These are phyloP conservation scores for Hirsutella rhossiliensis DNA, from an alignment of 2,329 filamentous ascomycete species.

Conservation along the genomic window DNA sequence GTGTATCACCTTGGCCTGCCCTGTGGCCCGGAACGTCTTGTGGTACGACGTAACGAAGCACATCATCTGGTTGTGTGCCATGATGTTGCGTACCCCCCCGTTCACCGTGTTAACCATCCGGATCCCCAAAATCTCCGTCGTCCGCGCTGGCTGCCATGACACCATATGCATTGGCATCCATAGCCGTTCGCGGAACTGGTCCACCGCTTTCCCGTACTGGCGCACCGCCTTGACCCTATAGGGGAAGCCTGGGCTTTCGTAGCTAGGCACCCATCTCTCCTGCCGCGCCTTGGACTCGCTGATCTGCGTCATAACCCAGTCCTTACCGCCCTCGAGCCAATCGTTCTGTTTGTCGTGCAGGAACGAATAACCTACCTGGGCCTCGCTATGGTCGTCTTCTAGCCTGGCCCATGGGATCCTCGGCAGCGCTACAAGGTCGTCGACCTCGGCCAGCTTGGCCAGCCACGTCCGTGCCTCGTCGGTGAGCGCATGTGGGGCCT, in stretches of 20 bases:
- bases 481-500: background rate
- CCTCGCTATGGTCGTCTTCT: constrained; percentile 3
- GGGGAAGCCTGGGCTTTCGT: background rate
- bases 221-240: background rate
- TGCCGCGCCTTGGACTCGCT: background rate
- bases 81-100: constrained; percentile 4
- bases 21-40: constrained; percentile 10
- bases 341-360: constrained; percentile 1
- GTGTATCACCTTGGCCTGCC: constrained; percentile 8
- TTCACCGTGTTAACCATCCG: constrained; percentile 5
- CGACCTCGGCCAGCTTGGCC: background rate
- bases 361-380: constrained; percentile 1
- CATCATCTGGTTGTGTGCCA: constrained; percentile 3
- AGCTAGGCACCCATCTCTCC: background rate
- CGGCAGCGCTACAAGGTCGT: background rate
- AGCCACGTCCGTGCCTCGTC: constrained; percentile 1
- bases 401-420: constrained; percentile 1
- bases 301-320: background rate
- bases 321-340: background rate
- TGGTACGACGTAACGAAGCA: constrained; percentile 11
- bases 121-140: constrained; percentile 3
- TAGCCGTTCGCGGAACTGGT: constrained; percentile 4
- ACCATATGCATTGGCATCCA: constrained; percentile 4
- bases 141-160: background rate
- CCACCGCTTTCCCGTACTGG: constrained; percentile 1